A percentile compares a stretch with the other conserved stretches of the same genome.
These are phyloP conservation scores for Passiflora organensis DNA, from an alignment of 345 rosid species.

Conservation along the genomic window DNA sequence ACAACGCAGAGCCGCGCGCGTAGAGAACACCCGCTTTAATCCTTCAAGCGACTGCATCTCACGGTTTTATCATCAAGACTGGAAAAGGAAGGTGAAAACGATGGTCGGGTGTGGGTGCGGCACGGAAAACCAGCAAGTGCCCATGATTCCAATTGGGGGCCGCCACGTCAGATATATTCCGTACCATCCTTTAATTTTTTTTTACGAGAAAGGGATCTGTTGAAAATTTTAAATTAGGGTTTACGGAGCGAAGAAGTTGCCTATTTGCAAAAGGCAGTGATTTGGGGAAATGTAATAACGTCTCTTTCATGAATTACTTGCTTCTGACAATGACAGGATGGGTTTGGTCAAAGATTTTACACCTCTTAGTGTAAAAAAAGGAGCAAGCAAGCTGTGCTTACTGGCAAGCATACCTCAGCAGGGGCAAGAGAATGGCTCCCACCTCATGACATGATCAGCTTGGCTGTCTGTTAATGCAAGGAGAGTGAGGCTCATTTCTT, in stretches of 20 bases:
- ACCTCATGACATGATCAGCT: background rate
- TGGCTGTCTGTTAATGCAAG: too few relatives aligned
- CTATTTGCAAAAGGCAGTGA: background rate
- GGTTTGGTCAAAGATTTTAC: conserved; percentile 6
- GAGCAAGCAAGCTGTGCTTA: background rate
- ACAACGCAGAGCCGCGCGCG: background rate
- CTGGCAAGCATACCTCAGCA: conserved; percentile 4
- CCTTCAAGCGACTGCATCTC: background rate
- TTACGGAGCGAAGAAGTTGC: too few relatives aligned
- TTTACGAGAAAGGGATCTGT: too few relatives aligned
- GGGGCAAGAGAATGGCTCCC: background rate
- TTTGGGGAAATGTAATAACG: background rate
- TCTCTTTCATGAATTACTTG: conserved; percentile 19
- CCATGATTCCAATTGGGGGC: too few relatives aligned
- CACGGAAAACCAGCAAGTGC: conserved; percentile 24
- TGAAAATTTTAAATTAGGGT: too few relatives aligned
- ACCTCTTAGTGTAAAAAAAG: background rate
- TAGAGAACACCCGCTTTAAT: background rate
- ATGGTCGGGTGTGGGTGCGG: background rate
- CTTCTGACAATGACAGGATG: conserved; percentile 1
- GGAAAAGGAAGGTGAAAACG: background rate
- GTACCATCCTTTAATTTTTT: too few relatives aligned
- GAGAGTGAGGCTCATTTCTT: too few relatives aligned
- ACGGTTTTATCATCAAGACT: background rate
- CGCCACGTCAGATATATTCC: too few relatives aligned